These are phyloP conservation scores for Cucurbita pepo DNA, from an alignment of 306 rosid species.

Conservation along the genomic window DNA sequence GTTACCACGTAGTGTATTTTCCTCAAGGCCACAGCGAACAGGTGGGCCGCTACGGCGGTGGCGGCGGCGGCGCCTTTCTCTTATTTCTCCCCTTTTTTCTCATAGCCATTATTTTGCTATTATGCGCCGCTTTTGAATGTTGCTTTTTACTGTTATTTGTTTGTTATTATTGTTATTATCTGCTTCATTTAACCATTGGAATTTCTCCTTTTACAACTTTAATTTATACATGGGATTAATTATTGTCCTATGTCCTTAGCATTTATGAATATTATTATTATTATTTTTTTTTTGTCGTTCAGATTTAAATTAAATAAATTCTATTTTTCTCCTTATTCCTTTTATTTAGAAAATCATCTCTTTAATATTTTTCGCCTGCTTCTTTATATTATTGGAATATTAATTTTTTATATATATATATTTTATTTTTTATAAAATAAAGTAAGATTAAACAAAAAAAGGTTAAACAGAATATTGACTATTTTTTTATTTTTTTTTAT, in stretches of 20 bases:
- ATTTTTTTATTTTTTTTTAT: background rate
- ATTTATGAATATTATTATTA: background rate
- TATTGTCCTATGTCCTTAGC: background rate
- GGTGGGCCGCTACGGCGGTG: conserved; percentile 12
- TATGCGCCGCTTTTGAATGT: background rate
- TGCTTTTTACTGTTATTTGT: background rate
- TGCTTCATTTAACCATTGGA: conserved; percentile 2
- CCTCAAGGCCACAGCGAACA: conserved; percentile 97
- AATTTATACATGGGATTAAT: background rate
- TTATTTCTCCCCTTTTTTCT: background rate
- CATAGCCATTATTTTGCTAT: conserved; percentile 1
- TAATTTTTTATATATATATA: background rate
- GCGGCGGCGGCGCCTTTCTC: background rate
- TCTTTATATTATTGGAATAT: background rate
- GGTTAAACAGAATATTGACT: background rate
- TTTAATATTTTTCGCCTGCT: background rate
- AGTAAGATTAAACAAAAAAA: background rate
- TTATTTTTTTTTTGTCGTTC: background rate
- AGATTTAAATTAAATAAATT: background rate
- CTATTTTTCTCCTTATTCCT: too few relatives aligned
- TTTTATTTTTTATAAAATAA: background rate
- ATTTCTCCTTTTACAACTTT: background rate
- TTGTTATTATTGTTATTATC: background rate
- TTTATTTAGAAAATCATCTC: too few relatives aligned
- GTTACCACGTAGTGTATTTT: conserved; percentile 78